phyloP scores from a whole-genome alignment of 768 basidiomycete species.

The Lepiota venenata region DNA sequence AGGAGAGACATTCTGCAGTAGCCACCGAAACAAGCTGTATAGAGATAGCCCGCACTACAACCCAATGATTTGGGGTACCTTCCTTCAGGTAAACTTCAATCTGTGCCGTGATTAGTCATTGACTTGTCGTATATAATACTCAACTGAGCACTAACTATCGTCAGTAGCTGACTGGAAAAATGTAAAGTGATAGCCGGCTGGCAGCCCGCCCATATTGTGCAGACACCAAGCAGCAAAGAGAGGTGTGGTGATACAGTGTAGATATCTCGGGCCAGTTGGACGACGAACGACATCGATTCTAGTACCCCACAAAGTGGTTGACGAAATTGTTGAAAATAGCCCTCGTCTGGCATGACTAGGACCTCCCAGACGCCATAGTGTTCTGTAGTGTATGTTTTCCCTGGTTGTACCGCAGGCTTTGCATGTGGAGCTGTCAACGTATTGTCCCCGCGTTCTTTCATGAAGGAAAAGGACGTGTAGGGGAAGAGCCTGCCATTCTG shows the following conservation, averaged over 20 bases:
- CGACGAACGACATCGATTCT: constrained; percentile 11
- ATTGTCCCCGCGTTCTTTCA: too few relatives aligned
- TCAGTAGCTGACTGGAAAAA: constrained; percentile 4
- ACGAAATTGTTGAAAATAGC: not conserved
- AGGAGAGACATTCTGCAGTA: too few relatives aligned
- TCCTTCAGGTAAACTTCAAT: too few relatives aligned
- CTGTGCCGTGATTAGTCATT: not conserved
- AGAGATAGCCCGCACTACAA: too few relatives aligned
- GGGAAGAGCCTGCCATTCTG: too few relatives aligned
- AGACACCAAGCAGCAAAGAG: constrained; percentile 16
- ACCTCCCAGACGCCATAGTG: constrained; percentile 4
- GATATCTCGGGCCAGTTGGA: constrained; percentile 18
- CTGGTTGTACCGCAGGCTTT: too few relatives aligned
- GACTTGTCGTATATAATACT: too few relatives aligned
- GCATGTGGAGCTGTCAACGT: too few relatives aligned
- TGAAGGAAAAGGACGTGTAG: too few relatives aligned
- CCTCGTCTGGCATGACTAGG: not conserved
- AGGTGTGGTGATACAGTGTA: constrained; percentile 16
- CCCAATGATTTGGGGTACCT: too few relatives aligned
- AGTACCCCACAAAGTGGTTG: not conserved
- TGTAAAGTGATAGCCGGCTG: constrained; percentile 1
- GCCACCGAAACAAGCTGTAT: too few relatives aligned
- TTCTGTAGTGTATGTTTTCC: not conserved
- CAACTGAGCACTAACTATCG: not conserved
- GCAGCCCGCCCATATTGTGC: constrained; percentile 6